phyloP scores from a whole-genome alignment of 2,329 filamentous ascomycete species.

The Aspergillus chevalieri region DNA sequence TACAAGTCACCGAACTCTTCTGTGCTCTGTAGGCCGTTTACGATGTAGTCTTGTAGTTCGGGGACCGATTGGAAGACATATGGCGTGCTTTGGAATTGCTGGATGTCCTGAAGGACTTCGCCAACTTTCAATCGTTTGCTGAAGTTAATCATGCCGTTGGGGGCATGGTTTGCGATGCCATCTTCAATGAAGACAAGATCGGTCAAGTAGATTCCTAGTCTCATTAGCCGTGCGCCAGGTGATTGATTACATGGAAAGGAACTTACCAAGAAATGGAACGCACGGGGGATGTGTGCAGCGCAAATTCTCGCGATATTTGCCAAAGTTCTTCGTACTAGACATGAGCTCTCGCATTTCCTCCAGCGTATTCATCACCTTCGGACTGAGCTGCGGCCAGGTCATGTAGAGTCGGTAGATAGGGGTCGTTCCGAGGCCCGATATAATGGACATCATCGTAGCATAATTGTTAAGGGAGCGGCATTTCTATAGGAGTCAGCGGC shows the following conservation, averaged over 20 bases:
- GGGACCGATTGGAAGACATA: slow-evolving; percentile 78
- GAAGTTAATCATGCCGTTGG: slow-evolving; percentile 69
- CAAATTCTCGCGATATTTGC: slow-evolving; percentile 55
- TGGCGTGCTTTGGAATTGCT: slow-evolving; percentile 89
- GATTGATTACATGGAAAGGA: slow-evolving; percentile 6
- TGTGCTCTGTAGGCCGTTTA: slow-evolving; percentile 85
- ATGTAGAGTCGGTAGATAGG: slow-evolving; percentile 84
- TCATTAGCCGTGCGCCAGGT: background rate
- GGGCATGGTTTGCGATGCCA: slow-evolving; percentile 86
- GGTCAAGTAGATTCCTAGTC: slow-evolving; percentile 77
- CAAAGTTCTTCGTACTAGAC: slow-evolving; percentile 87
- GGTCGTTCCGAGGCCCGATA: slow-evolving; percentile 83
- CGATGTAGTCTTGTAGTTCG: slow-evolving; percentile 70
- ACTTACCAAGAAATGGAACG: slow-evolving; percentile 86
- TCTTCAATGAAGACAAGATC: slow-evolving; percentile 96
- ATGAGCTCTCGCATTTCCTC: slow-evolving; percentile 85
- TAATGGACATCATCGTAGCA: slow-evolving; percentile 88
- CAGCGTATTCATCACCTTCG: slow-evolving; percentile 66
- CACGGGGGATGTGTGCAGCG: slow-evolving; percentile 86
- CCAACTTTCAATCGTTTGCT: slow-evolving; percentile 15
- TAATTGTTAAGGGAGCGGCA: slow-evolving; percentile 87
- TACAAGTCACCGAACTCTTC: slow-evolving; percentile 96
- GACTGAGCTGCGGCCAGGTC: slow-evolving; percentile 86
- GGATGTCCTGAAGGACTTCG: slow-evolving; percentile 48
- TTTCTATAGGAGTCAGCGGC: slow-evolving; percentile 52